These are phyloP conservation scores for Penicilliopsis zonata DNA, from an alignment of 495 filamentous ascomycete species.

Conservation along the genomic window DNA sequence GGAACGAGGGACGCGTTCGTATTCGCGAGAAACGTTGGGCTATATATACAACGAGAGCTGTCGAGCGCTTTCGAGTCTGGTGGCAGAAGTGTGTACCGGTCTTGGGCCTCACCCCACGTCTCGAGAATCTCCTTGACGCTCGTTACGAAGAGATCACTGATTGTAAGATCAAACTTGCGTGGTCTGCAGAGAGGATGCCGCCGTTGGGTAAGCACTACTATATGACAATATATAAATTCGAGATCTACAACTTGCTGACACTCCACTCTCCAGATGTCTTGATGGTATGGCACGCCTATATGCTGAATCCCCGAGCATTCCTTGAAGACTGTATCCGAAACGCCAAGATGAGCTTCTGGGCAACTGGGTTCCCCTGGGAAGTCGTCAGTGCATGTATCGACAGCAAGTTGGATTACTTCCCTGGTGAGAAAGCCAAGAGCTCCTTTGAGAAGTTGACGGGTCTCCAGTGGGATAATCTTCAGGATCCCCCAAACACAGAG, in stretches of 20 bases:
- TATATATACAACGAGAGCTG: conserved; percentile 61
- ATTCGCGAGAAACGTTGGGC: conserved; percentile 74
- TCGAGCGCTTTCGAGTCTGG: conserved; percentile 63
- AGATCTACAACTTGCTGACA: conserved; percentile 2
- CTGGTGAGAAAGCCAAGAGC: conserved; percentile 28
- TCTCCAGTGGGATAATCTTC: conserved; percentile 45
- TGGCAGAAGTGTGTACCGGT: conserved; percentile 31
- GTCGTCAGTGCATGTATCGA: conserved; percentile 55
- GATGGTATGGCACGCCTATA: conserved; percentile 84
- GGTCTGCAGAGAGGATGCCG: conserved; percentile 13
- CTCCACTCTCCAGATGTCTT: conserved; percentile 53
- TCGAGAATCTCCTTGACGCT: conserved; percentile 1
- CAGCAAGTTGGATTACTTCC: conserved; percentile 44
- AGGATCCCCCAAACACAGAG: conserved; percentile 34
- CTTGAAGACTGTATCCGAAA: conserved; percentile 66
- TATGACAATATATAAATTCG: not conserved
- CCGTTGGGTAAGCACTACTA: conserved; percentile 16
- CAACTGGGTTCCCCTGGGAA: conserved; percentile 59
- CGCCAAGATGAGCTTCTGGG: conserved; percentile 48
- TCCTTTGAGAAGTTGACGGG: conserved; percentile 40
- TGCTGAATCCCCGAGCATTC: conserved; percentile 70
- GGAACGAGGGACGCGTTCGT: conserved; percentile 20
- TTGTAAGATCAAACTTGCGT: conserved; percentile 1
- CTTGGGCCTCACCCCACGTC: conserved; percentile 2
- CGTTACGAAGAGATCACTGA: conserved; percentile 8